These are phyloP conservation scores for Domatiomyces catenatus DNA, from an alignment of 2,329 filamentous ascomycete genomes.

Conservation along the genomic window DNA sequence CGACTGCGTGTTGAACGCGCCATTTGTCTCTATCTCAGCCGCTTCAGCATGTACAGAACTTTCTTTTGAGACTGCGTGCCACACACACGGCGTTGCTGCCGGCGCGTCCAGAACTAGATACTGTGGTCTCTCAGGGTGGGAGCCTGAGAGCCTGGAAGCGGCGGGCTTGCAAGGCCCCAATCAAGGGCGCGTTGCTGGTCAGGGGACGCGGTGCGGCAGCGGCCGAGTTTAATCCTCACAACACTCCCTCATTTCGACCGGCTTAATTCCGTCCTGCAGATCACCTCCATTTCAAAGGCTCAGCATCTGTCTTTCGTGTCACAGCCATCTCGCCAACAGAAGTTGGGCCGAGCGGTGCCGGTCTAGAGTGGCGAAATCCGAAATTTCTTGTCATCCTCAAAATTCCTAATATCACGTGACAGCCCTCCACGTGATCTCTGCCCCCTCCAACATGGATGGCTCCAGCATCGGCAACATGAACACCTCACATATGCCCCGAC, in stretches of 20 bases:
- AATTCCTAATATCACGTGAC: not conserved
- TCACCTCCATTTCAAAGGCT: not conserved
- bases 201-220: not conserved
- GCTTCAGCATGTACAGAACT: not conserved
- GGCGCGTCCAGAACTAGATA: not conserved
- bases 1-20: not conserved
- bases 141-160: not conserved
- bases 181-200: not conserved
- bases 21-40: not conserved
- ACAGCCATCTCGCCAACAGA: not conserved
- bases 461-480: conserved; percentile 2
- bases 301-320: not conserved
- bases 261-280: not conserved
- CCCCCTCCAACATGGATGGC: conserved; percentile 7
- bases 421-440: not conserved
- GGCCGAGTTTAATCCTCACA: not conserved
- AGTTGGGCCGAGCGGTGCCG: not conserved
- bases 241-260: not conserved
- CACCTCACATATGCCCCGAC: not conserved
- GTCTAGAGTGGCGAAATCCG: not conserved
- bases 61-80: not conserved
- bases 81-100: not conserved
- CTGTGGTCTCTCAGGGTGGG: not conserved
- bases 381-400: not conserved
- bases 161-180: not conserved